Evolutionary conservation across 768 basidiomycete species (phyloP), one percentile per base, ranked within the genome.

Genomic region (Trichaptum fuscoviolaceum): DNA sequence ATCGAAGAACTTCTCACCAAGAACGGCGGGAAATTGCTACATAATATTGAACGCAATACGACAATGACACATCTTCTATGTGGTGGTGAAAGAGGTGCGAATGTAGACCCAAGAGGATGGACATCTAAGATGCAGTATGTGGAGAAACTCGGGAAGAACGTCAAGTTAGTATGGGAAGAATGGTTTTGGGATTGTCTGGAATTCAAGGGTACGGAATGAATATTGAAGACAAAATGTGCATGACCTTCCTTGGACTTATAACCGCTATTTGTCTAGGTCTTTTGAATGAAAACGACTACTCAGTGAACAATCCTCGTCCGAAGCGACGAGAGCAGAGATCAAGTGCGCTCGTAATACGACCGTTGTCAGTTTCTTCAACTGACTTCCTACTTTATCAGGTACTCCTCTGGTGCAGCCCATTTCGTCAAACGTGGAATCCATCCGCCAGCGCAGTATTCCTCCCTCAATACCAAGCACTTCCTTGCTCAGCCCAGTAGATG

Each of bases 101-200:
- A 52, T 52, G 42, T 52, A 52, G 42, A 52, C 15, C 3, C 3
- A 20, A 52, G 42, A 52, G 42, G 42, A 66, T 26, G 35, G 65
- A 69, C 83, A 77, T 88, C 12, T 86, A 91, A 94, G 79, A 89
- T 95, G 82, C 81, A 79, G 5, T 92, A 90, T 71, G 92, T 92
- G 0, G 83, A 87, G 66, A 90, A 89, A 72, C 90, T 91, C 71
- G 91, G 90, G 72, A 74, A 79, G 20, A 79, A 81, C 24, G 85
- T 87, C 35, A 92, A 93, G 63, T 78, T 96, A 1, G 86, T 97
- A 0, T 96, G 95, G 91, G 94, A 96, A 72, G 95, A 96, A 68
- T 98, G 96, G 96, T 91, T 97, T 66, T 96, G 93, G 93, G 95
- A 97, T 72, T 96, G 85, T 27, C 71, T 96, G 1, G 86, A 88